Conservation (phyloP, 2,329 filamentous ascomycete genomes). For the Penicillium sp. region DNA sequence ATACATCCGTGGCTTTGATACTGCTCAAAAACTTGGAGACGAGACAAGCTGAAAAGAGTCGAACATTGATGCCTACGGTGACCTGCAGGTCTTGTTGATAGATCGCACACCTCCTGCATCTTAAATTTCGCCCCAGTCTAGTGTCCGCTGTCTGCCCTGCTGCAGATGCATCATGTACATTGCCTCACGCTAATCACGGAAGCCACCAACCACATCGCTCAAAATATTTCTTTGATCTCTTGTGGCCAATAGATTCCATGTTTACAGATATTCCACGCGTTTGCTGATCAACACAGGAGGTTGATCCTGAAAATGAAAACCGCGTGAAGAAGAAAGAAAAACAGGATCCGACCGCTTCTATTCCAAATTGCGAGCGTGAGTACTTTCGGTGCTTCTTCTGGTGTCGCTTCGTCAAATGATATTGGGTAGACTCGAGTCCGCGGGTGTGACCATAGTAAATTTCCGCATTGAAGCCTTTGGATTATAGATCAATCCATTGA, state of each 20-base stretch:
- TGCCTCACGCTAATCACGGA: background rate
- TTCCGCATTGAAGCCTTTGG: too few relatives aligned
- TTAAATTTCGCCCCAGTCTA: background rate
- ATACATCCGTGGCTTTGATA: background rate
- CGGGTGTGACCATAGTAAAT: too few relatives aligned
- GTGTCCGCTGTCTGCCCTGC: background rate
- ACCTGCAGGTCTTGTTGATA: slow-evolving; percentile 8
- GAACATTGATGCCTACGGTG: slow-evolving; percentile 9
- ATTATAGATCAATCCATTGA: too few relatives aligned
- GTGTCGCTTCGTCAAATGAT: background rate
- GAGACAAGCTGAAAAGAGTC: slow-evolving; percentile 1
- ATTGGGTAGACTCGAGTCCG: background rate
- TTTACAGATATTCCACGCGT: background rate
- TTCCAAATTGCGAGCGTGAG: background rate
- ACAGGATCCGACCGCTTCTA: background rate
- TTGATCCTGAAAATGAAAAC: background rate
- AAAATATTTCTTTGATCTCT: background rate
- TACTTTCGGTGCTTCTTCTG: background rate
- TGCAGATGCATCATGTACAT: slow-evolving; percentile 1
- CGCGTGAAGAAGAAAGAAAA: background rate
- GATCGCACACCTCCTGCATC: slow-evolving; percentile 1
- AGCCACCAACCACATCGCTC: background rate
- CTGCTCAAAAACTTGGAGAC: background rate
- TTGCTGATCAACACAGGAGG: background rate
- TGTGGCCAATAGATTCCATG: background rate